Evolutionary conservation across 306 rosid species (phyloP).

Genomic region (Psophocarpus tetragonolobus): DNA sequence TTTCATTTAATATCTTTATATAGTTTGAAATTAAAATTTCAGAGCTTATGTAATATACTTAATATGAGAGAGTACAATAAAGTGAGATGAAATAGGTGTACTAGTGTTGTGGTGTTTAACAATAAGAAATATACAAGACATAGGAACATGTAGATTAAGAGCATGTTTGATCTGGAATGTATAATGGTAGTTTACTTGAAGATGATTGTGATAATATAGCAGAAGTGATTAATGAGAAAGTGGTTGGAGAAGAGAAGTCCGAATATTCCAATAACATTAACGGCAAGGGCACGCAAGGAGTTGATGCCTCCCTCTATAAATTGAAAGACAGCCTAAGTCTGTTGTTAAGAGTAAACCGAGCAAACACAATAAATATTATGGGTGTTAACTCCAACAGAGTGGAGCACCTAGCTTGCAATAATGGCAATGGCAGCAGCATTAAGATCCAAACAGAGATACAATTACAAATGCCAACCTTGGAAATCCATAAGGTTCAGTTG

Average conservation of each 20-base stretch:
- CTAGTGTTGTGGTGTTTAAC: too few relatives aligned
- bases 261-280: slow-evolving; percentile 13
- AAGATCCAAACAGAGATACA: slow-evolving; percentile 48
- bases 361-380: too few relatives aligned
- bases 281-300: too few relatives aligned
- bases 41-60: background rate
- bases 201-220: too few relatives aligned
- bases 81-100: too few relatives aligned
- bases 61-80: too few relatives aligned
- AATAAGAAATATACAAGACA: too few relatives aligned
- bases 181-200: too few relatives aligned
- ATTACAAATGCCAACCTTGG: slow-evolving; percentile 47
- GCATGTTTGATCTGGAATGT: too few relatives aligned
- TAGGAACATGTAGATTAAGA: too few relatives aligned
- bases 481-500: slow-evolving; percentile 66
- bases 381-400: slow-evolving; percentile 72
- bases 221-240: background rate
- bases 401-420: slow-evolving; percentile 50
- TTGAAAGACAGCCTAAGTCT: slow-evolving; percentile 23
- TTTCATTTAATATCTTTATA: background rate
- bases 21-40: background rate
- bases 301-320: slow-evolving; percentile 55
- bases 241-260: background rate
- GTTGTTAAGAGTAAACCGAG: slow-evolving; percentile 11
- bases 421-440: slow-evolving; percentile 42